Conservation (phyloP, 164 flowering plant genomes). For the Piper longum region DNA sequence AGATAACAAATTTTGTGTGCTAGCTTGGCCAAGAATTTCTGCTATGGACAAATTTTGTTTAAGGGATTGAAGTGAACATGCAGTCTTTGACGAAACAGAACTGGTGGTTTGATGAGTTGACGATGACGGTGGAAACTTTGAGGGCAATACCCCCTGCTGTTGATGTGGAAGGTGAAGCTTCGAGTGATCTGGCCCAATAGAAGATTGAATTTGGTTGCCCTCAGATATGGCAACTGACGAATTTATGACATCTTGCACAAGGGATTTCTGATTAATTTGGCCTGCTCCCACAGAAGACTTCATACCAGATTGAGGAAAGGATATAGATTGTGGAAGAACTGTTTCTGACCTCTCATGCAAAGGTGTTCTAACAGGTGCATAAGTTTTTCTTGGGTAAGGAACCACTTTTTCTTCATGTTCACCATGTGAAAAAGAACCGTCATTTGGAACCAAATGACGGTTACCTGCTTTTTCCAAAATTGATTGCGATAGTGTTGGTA, state of each 20-base stretch:
- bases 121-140: slow-evolving; percentile 12
- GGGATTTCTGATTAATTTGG: slow-evolving; percentile 13
- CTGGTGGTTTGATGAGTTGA: slow-evolving; percentile 19
- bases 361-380: slow-evolving; percentile 29
- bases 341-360: slow-evolving; percentile 26
- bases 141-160: slow-evolving; percentile 16
- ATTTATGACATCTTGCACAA: slow-evolving; percentile 13
- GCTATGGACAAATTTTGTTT: slow-evolving; percentile 12
- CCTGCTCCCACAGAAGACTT: slow-evolving; percentile 25
- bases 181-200: slow-evolving; percentile 14
- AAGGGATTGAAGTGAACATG: slow-evolving; percentile 17
- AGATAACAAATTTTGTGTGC: slow-evolving; percentile 42
- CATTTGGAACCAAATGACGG: slow-evolving; percentile 12
- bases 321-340: slow-evolving; percentile 12
- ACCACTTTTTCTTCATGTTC: neutral
- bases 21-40: slow-evolving; percentile 27
- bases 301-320: slow-evolving; percentile 22
- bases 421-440: slow-evolving; percentile 14
- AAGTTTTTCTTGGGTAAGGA: neutral
- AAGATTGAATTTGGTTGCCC: slow-evolving; percentile 8
- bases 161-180: slow-evolving; percentile 19
- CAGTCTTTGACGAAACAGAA: slow-evolving; percentile 9
- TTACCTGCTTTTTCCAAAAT: slow-evolving; percentile 19
- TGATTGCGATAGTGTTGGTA: slow-evolving; percentile 17
- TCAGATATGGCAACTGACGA: slow-evolving; percentile 12